Conservation (phyloP, 2,329 filamentous ascomycete genomes). For the Volutella citrinella region DNA sequence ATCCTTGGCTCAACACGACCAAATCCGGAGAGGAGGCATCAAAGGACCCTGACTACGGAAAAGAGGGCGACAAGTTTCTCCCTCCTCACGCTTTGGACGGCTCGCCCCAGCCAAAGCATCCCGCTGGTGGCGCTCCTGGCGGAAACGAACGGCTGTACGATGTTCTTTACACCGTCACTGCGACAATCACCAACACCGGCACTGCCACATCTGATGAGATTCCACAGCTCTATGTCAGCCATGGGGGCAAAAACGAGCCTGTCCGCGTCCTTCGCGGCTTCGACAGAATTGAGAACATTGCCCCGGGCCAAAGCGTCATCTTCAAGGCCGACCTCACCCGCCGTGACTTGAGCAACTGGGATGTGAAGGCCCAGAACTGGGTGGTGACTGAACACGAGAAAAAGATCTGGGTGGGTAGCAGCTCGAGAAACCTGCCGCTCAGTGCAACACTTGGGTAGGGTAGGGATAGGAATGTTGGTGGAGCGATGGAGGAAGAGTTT, state of each 20-base stretch:
- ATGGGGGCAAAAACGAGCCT: slow-evolving; percentile 74
- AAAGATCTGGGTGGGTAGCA: slow-evolving; percentile 53
- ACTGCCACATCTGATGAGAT: slow-evolving; percentile 64
- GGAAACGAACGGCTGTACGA: slow-evolving; percentile 67
- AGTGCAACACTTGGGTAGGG: slow-evolving; percentile 14
- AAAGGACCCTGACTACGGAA: slow-evolving; percentile 57
- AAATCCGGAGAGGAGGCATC: slow-evolving; percentile 54
- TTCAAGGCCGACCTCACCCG: slow-evolving; percentile 71
- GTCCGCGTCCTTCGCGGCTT: slow-evolving; percentile 71
- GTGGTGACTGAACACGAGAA: slow-evolving; percentile 53
- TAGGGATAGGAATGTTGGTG: background rate
- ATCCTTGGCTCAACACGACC: slow-evolving; percentile 69
- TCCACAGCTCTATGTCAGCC: slow-evolving; percentile 73
- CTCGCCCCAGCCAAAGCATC: slow-evolving; percentile 52
- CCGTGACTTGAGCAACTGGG: slow-evolving; percentile 87
- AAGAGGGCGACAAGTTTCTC: slow-evolving; percentile 55
- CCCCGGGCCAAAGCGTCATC: slow-evolving; percentile 62
- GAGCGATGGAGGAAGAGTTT: background rate
- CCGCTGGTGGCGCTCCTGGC: slow-evolving; percentile 54
- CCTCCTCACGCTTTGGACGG: slow-evolving; percentile 56
- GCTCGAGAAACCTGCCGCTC: slow-evolving; percentile 53
- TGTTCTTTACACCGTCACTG: slow-evolving; percentile 63
- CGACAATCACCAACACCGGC: slow-evolving; percentile 71
- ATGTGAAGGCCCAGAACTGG: slow-evolving; percentile 79
- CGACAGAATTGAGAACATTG: slow-evolving; percentile 67